Base-by-base conservation (phyloP, 257 asterid species). In the Solanum boliviense region DNA sequence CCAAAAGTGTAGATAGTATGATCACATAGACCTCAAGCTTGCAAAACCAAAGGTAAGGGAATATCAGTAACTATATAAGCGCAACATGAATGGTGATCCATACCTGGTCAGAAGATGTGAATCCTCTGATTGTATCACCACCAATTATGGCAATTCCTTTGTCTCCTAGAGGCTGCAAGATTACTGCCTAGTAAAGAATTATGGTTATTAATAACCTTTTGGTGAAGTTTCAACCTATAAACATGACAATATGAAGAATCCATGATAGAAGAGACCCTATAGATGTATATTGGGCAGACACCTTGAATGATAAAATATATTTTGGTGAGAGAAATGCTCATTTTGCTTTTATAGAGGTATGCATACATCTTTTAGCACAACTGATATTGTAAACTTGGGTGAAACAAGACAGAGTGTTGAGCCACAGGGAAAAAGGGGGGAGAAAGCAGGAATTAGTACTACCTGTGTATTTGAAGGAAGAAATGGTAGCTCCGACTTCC, bases 401-500 rank as follows among this genome's bases (percentile, higher is more conserved):
- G 20, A 44, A 81, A 81, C 36, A 48, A 81, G 68, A 4, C 27
- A 46, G 32, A 27, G 25, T 79, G n/a, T 27, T 27, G 27, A 41
- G 67, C 67, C 62, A n/a, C 36, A 11, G 83, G 32, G 83, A 46
- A 21, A 6, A 27, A 7, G 36, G 84, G 25, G 65, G n/a, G 1
- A 9, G 38, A 9, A 6, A 13, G 34, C 82, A 65, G 23, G 67
- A 79, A 16, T 83, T 46, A 48, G 84, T 32, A 85, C 4, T 89
- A 94, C 99, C 98, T 97, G 98, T 11, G 98, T 95, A 92, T 97
- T 95, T 62, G 93, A 88, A 88, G 99, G 98, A 84, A 97, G 94
- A 91, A 97, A 95, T 68, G 98, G 98, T 85, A 97, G 94, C 93
- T 95, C 95, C 8, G 96, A 93, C 91, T 93, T 97, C 88, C 98